Evolutionary conservation across 106 monocot species (phyloP), one percentile per base, ranked within the genome.

Genomic region (Triglochin maritima): DNA sequence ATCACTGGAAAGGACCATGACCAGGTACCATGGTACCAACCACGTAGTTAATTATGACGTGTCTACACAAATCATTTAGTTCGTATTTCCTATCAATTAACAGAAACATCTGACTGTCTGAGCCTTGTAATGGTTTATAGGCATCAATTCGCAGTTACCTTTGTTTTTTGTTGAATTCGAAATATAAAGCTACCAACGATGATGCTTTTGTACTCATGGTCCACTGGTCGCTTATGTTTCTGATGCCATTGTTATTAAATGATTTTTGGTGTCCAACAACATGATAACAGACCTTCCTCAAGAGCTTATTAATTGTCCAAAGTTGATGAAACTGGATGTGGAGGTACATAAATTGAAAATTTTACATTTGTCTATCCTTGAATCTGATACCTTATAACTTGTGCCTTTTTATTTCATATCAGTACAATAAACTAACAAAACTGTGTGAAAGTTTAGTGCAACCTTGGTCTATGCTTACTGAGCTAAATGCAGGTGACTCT

Each of bases 401-500:
- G 12, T 3, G 58, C 57, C n/a, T 58, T 59, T 59, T 65, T 15
- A 52, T 6, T 46, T 45, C 47, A 72, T 80, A 15, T 50, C 76
- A 95, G 96, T 88, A 84, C 69, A 98, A 98, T 65, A 98, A 89
- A 62, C 60, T 98, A 10, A 81, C 71, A 12, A 41, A 64, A 66
- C 65, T 98, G 8, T 75, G 88, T 45, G 86, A 92, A 56, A 72
- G 66, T 66, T 71, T 98, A 77, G 8, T 88, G 44, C 67, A 10
- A 51, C 77, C 88, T 73, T 98, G 96, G 91, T 86, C 79, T 49
- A 79, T 56, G 80, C 82, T 98, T 64, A 86, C 79, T 63, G 91
- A 98, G 72, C 68, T 98, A 29, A 98, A 98, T 84, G 83, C 88
- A 72, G 88, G 96, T 98, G 75, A 11, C 8, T 53, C n/a, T 48